These are phyloP conservation scores for Penicillium silybi DNA, from an alignment of 495 filamentous ascomycete species.

Conservation along the genomic window DNA sequence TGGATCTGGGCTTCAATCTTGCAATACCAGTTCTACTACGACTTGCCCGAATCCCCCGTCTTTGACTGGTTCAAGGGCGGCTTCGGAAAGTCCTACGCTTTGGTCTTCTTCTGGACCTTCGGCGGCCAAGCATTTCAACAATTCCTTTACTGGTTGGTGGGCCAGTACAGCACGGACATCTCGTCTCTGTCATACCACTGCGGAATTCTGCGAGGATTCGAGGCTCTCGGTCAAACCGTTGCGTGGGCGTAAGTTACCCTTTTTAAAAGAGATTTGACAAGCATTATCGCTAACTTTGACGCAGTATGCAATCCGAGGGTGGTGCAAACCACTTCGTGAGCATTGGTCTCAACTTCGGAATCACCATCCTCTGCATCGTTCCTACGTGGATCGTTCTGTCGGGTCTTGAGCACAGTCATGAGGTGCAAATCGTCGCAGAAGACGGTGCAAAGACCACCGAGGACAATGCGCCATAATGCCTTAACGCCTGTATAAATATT, in stretches of 20 bases:
- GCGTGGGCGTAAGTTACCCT: conserved; percentile 27
- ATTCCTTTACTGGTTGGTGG: conserved; percentile 34
- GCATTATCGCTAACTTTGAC: conserved; percentile 1
- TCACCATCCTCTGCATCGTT: conserved; percentile 27
- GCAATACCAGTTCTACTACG: conserved; percentile 32
- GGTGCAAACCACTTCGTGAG: conserved; percentile 33
- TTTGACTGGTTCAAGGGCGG: conserved; percentile 34
- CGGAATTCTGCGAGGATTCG: conserved; percentile 31
- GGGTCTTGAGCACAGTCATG: conserved; percentile 31
- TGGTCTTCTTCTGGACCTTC: conserved; percentile 34
- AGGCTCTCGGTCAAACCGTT: conserved; percentile 31
- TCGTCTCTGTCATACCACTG: conserved; percentile 32
- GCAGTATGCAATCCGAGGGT: conserved; percentile 29
- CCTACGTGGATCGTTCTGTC: conserved; percentile 35
- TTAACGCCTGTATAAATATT: neutral
- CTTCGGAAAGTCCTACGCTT: conserved; percentile 29
- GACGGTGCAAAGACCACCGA: conserved; percentile 1
- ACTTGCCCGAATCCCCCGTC: conserved; percentile 16
- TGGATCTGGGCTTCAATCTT: conserved; percentile 34
- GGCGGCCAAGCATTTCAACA: conserved; percentile 33
- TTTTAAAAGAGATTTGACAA: neutral
- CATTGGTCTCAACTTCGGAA: conserved; percentile 33
- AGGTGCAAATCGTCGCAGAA: conserved; percentile 26
- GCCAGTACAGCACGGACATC: conserved; percentile 32
- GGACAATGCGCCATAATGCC: neutral